Base-by-base conservation (phyloP, 2,329 filamentous ascomycete genomes). In the Lachnellula subtilissima region DNA sequence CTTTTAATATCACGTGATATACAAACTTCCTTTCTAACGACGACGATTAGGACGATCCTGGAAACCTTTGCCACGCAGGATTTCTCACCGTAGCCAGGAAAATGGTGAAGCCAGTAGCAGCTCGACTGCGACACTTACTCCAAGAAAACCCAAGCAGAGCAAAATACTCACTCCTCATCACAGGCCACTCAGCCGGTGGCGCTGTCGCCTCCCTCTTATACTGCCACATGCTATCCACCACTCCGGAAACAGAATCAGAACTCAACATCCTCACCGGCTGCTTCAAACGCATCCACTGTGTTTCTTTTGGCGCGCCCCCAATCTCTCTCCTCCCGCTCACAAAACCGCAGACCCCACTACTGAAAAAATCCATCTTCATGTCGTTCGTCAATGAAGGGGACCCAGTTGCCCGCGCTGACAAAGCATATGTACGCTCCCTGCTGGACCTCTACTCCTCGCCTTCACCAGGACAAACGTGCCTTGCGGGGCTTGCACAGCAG, bases 341-440 rank as follows among this genome's bases (percentile, higher is more conserved):
- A 28, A 87, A 82, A 61, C 85, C 87, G 0, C 64, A 77, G 4
- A 71, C 70, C 1, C 68, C 71, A 0, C 70, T 75, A 12, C 70
- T 81, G 22, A 71, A 77, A 28, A 91, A 88, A 67, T 91, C 84
- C 55, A 69, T 93, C 4, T 96, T 96, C 69, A 79, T 90, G 52
- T 83, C 81, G 43, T 91, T 96, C 67, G 77, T 92, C 65, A 96
- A 96, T 67, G 90, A 96, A 70, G 91, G 91, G 3, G 91, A 96
- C 62, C 89, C 89, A 0, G 88, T 96, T 0, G 79, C 83, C 0
- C 76, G 91, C 28, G 89, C 89, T 0, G 90, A 95, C 67, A 88
- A 84, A 70, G 79, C 83, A 0, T 93, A 95, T 64, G 77, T 95
- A 15, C 81, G 80, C 60, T 88, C 83, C 36, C 75, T 95, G 9